Base-by-base conservation (phyloP, 768 basidiomycete genomes). In the Mycena venus region DNA sequence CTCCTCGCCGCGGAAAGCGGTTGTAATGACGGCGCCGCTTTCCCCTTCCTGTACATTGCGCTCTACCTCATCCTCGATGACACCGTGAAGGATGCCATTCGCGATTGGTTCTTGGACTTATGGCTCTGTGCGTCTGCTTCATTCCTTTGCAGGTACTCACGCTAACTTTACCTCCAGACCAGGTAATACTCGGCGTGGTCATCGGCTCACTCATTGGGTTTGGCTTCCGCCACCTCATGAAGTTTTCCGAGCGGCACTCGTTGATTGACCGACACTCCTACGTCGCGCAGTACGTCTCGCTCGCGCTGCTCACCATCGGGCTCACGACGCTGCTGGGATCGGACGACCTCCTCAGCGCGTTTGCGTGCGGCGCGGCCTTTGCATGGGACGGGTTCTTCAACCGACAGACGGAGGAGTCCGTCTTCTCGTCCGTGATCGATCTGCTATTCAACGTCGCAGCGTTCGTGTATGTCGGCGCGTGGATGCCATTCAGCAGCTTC, bases 321-420 rank as follows among this genome's bases (percentile, higher is more conserved):
- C 88, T 94, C 40, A 94, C 91, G 68, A 93, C 92, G 0, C 88
- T 98, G 12, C 88, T 99, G 32, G 97, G 97, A 36, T 94, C 95
- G 14, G 97, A 99, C 84, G 97, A 99, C 83, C 91, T 99, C 23
- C 89, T 99, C 10, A 96, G 97, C 19, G 94, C 98, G 1, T 99
- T 99, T 82, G 92, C 93, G 7, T 99, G 97, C 80, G 98, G 98
- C 21, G 93, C 96, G 6, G 96, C 96, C 2, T 99, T 99, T 81
- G 98, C 96, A 0, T 98, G 96, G 96, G 97, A 98, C 80, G 96
- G 93, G 40, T 97, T 96, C 85, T 95, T 95, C 87, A 96, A 96
- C 83, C 91, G 91, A 70, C 96, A 97, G 79, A 98, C 97, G 0
- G 97, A 98, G 80, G 97, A 99, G 82, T 91, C 95, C 32, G 93